Base-by-base conservation (phyloP, 2,329 filamentous ascomycete species). In the Ciborinia camelliae region DNA sequence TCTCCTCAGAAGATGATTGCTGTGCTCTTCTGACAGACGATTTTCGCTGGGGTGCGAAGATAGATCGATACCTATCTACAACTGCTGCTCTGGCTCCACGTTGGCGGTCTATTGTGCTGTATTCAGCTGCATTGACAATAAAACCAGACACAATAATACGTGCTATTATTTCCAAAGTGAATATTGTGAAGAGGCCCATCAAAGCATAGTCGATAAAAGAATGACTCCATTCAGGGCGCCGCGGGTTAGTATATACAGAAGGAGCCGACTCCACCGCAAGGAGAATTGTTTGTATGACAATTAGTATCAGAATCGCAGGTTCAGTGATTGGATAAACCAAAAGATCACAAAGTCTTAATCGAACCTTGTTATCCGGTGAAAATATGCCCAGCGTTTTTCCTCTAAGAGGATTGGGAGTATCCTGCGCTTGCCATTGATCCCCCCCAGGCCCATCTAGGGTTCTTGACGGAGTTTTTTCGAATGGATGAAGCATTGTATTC, bases 141-240 rank as follows among this genome's bases (percentile, higher is more conserved):
- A 99, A 90, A 0, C 95, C 96, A 0, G 95, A 99, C 0, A 99
- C 96, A 66, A 99, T 89, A 50, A 93, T 88, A 63, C 93, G 90
- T 67, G 91, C 87, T 63, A 89, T 80, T 43, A 96, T 83, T 76
- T 99, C 96, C 28, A 96, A 73, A 0, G 93, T 97, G 75, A 98
- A 99, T 58, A 99, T 84, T 65, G 90, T 81, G 76, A 99, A 99
- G 7, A 99, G 85, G 2, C 77, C 86, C 52, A 98, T 82, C 65
- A 98, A 85, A 30, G 89, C 87, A 32, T 69, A 72, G 28, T 74
- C 71, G 23, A 71, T 73, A 10, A 61, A 51, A 35, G 73, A 77
- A 2, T 79, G 79, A 4, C 91, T 90, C 89, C 91, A 97, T 57
- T 76, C 76, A 2, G 79, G 75, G 1, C 85, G 84, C 9, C 89